Percentiles rank a stretch among this genome's conserved stretches.
These are phyloP conservation scores for Corymbia calophylla DNA, from an alignment of 441 rosid species.

Conservation along the genomic window DNA sequence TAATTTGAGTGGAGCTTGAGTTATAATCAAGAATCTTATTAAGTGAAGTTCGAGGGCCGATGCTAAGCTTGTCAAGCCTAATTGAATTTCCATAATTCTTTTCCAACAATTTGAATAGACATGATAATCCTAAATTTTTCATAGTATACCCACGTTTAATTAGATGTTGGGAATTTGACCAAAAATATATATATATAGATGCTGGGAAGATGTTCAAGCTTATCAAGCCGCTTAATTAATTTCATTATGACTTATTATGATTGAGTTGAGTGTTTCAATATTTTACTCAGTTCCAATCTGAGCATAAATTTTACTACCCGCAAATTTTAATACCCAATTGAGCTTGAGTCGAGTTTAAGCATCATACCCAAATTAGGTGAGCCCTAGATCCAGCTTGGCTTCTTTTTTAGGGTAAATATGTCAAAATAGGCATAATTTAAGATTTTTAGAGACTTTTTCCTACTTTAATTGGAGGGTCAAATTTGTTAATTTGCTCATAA, in stretches of 20 bases:
- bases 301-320: neutral
- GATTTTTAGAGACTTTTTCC: too few species aligned
- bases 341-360: neutral
- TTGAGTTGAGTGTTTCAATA: neutral
- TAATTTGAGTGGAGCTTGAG: neutral
- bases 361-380: neutral
- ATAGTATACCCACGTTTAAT: neutral
- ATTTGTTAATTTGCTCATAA: neutral
- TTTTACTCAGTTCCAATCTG: rapidly evolving
- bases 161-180: neutral
- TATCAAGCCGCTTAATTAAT: neutral
- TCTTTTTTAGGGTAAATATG: too few species aligned
- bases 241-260: neutral
- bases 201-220: neutral
- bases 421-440: too few species aligned
- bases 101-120: neutral
- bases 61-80: neutral
- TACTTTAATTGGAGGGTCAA: neutral
- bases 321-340: neutral
- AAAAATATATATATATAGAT: too few species aligned
- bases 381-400: neutral
- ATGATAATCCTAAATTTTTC: rapidly evolving
- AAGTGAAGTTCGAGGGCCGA: neutral
- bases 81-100: neutral
- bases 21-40: neutral